Conservation (phyloP, 495 filamentous ascomycete genomes). For the Aspergillus indologenus region DNA sequence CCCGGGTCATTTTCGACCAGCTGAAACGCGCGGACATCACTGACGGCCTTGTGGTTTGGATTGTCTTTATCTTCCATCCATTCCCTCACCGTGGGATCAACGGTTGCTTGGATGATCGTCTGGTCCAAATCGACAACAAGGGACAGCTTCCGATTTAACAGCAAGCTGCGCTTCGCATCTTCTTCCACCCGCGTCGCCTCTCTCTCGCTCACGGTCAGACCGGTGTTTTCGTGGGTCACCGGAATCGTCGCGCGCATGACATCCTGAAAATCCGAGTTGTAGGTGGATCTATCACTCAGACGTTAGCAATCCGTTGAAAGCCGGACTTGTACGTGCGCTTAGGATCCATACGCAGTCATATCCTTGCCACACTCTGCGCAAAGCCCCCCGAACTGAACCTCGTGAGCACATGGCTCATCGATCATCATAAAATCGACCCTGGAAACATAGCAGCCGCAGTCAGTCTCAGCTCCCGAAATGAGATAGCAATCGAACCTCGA, state of each 20-base stretch:
- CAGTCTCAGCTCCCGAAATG: conserved; percentile 14
- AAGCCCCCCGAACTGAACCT: conserved; percentile 83
- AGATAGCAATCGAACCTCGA: not conserved
- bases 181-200: conserved; percentile 82
- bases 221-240: conserved; percentile 86
- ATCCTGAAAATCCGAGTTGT: conserved; percentile 56
- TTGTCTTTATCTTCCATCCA: conserved; percentile 88
- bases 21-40: conserved; percentile 82
- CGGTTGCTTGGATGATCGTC: conserved; percentile 97
- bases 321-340: not conserved
- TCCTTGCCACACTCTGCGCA: conserved; percentile 94
- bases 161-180: conserved; percentile 76
- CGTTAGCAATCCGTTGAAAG: not conserved
- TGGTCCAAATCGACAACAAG: conserved; percentile 97
- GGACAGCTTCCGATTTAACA: conserved; percentile 77
- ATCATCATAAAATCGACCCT: conserved; percentile 67
- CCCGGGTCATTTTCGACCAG: conserved; percentile 78
- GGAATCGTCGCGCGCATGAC: conserved; percentile 84
- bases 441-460: conserved; percentile 28
- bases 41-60: conserved; percentile 87
- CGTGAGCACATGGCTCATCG: conserved; percentile 88
- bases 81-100: conserved; percentile 92
- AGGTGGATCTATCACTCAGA: conserved; percentile 43
- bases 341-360: conserved; percentile 71
- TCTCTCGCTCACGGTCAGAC: conserved; percentile 65